Evolutionary conservation across 805 yeast species (phyloP), one percentile per base, ranked within the genome.

Genomic region (Kodamaea lidongshanica): DNA sequence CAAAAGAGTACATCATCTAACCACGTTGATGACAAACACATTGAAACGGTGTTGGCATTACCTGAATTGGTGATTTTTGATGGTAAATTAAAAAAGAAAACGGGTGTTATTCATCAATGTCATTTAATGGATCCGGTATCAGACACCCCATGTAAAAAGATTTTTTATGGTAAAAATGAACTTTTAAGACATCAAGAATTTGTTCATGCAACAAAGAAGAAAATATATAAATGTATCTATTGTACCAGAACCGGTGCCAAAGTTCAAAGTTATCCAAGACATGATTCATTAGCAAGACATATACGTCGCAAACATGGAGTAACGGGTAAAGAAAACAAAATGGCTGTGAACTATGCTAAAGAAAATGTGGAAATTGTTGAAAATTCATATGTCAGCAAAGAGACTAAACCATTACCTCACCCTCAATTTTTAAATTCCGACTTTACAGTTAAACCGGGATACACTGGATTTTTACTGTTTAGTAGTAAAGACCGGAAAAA

Each of bases 121-220:
- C 61, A 58, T 37, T 45, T 59, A 18, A 40, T 44, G 5, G 67
- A 61, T 36, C 65, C 68, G 5, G 32, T 33, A 5, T 46, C 57
- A 4, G 34, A 42, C 14, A 40, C 45, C 17, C 54, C 58, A 18
- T 64, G 70, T 35, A 41, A 53, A 19, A 63, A 62, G 42, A 55
- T 62, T 1, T 64, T 64, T 29, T 61, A 64, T 37, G 70, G 70
- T 10, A 63, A 59, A 33, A 63, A 61, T 37, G 69, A 63, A 39
- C 47, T 64, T 26, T 47, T 60, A 21, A 43, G 69, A 34, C 70
- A 64, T 43, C 67, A 64, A 38, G 70, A 64, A 38, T 63, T 62
- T 46, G 69, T 63, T 13, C 70, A 64, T 44, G 70, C 69, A 8
- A 60, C 67, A 13, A 53, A 56, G 30, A 64, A 62, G 42, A 58